Base-by-base conservation (phyloP, 2,329 filamentous ascomycete species). In the Xylariaceae sp. region DNA sequence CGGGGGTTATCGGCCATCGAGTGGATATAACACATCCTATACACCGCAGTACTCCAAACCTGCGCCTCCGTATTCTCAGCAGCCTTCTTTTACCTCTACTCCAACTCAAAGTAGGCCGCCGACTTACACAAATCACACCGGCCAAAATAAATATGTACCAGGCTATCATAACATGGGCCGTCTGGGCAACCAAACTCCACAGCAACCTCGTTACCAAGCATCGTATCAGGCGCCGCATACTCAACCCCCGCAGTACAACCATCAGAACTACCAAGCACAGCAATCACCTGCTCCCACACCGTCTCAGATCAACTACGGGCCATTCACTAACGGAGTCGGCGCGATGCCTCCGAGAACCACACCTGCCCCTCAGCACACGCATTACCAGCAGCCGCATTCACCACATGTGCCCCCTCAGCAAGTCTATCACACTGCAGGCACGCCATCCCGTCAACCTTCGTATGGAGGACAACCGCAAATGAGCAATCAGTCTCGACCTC, bases 1-100 rank as follows among this genome's bases (percentile, higher is more conserved):
- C 33, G 22, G 22, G 22, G 71, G 75, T 48, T 81, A 80, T 60
- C 70, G 76, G 30, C 72, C 75, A 32, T 68, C 74, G 5, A 78
- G 76, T 44, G 72, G 74, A 5, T 78, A 74, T 55, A 71, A 55
- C 41, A 45, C 59, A 14, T 58, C 53, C 42, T 81, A 75, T 54
- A 70, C 73, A 5, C 73, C 75, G 7, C 76, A 76, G 56, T 67
- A 79, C 45, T 73, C 71, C 43, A 82, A 82, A 60, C 68, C 74
- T 11, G 75, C 77, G 49, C 73, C 73, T 7, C 72, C 75, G 0
- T 81, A 78, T 49, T 73, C 75, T 11, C 77, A 81, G 49, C 71
- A 76, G 52, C 68, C 69, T 10, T 71, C 77, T 41, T 80, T 73
- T 52, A 70, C 70, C 31, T 71, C 66, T 39, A 69, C 63, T 15